Evolutionary conservation across 352 stramenopile species (phyloP), one percentile per base, ranked within the genome.

Genomic region (Pythium graminicola): DNA sequence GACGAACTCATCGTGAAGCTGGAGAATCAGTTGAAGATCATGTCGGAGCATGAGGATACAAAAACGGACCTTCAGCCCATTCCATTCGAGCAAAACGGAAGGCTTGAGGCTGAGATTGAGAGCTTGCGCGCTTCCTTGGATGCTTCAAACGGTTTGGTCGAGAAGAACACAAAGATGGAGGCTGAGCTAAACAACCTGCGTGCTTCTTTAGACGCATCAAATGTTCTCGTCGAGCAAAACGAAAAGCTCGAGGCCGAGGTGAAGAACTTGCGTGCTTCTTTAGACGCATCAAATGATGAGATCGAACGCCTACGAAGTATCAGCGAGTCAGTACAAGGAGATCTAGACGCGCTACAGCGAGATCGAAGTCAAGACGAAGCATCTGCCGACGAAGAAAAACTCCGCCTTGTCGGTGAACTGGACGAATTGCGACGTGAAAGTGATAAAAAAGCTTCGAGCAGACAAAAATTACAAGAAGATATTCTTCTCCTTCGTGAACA

Each of bases 381-480:
- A 10, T 10, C 16, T 27, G 26, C 48, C 14, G 28, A 50, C 6
- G 39, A 57, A 36, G 27, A 32, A 28, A 32, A 50, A 22, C 19
- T 26, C 16, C 14, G 11, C 10, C 7, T 24, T 10, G 11, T 17
- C 19, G 16, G 16, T 6, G 54, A 61, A 13, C 13, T 54, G 2
- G 27, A 31, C 6, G 54, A 54, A 23, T 22, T 61, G 1, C 31
- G 36, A 8, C 39, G 26, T 17, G 8, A 40, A 27, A 38, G 23
- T 7, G 39, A 39, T 13, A 24, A 57, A 22, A 29, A 54, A 11
- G 33, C 19, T 16, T 50, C 42, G 11, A 17, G 17, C 8, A 13
- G 8, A 13, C 11, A 32, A 19, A 50, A 54, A 52, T 50, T 85
- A 13, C 56, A 75, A 52, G 54, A 74, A 39, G 64, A 73, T 17